A percentile compares a stretch with the other conserved stretches of the same genome.
phyloP scores from a whole-genome alignment of 345 rosid species.

The Aquilaria malaccensis region DNA sequence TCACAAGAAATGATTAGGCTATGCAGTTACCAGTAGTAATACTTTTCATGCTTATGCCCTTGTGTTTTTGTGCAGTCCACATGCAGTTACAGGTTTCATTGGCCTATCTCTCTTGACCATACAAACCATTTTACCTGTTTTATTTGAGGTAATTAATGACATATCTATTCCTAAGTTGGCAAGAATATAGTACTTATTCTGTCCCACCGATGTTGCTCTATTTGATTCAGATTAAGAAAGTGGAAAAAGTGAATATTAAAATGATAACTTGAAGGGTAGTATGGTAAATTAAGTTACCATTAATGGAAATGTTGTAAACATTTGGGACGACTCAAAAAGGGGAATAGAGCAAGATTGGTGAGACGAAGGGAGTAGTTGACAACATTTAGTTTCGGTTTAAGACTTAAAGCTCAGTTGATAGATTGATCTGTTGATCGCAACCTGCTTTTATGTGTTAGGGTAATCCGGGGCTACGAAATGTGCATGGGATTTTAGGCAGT shows the following conservation, averaged over 20 bases:
- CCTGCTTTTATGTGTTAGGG: slow-evolving; percentile 34
- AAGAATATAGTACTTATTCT: background rate
- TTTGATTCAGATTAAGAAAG: no score
- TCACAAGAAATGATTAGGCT: no score
- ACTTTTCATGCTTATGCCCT: no score
- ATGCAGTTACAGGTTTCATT: slow-evolving; percentile 71
- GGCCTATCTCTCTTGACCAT: slow-evolving; percentile 73
- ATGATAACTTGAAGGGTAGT: no score
- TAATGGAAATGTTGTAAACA: no score
- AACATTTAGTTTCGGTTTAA: background rate
- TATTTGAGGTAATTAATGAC: slow-evolving; percentile 62
- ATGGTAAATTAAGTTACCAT: no score
- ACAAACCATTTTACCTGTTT: slow-evolving; percentile 63
- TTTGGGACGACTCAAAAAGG: no score
- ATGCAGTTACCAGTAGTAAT: no score
- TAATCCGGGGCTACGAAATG: slow-evolving; percentile 72
- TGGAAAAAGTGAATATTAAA: no score
- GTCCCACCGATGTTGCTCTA: background rate
- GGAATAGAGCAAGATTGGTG: no score
- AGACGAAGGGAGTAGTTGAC: no score
- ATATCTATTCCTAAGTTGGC: background rate
- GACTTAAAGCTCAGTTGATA: background rate
- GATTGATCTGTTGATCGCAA: background rate
- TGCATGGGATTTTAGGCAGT: slow-evolving; percentile 84
- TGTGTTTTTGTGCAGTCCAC: slow-evolving; percentile 51